Conservation (phyloP, 306 rosid species). For the Elaeagnus macrophylla region DNA sequence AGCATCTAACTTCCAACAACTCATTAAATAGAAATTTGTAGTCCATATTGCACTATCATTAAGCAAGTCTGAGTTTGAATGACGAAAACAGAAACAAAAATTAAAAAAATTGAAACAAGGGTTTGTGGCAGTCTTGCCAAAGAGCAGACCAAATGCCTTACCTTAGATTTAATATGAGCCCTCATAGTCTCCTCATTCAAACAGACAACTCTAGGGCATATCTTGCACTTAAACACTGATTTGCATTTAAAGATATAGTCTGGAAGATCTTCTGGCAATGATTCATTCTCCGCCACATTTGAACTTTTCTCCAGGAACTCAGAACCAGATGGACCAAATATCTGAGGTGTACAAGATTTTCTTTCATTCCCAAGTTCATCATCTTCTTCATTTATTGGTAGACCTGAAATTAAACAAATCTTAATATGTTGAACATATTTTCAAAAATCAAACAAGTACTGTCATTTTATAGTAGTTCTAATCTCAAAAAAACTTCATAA, state of each 20-base stretch:
- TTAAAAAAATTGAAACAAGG: too few relatives aligned
- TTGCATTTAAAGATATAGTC: slow-evolving; percentile 48
- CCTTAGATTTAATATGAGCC: slow-evolving; percentile 89
- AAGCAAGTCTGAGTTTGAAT: not conserved
- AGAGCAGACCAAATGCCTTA: slow-evolving; percentile 13
- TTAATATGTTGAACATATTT: not conserved
- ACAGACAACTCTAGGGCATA: slow-evolving; percentile 81
- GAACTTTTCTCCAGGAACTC: slow-evolving; percentile 23
- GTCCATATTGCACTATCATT: too few relatives aligned
- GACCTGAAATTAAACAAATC: slow-evolving; percentile 31
- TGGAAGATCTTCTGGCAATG: slow-evolving; percentile 26
- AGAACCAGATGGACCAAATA: slow-evolving; percentile 26
- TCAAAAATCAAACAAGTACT: not conserved
- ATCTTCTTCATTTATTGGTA: slow-evolving; percentile 44
- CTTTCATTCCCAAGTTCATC: slow-evolving; percentile 29
- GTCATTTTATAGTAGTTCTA: not conserved
- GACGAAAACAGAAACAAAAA: not conserved
- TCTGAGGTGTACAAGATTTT: slow-evolving; percentile 16
- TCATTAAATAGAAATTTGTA: too few relatives aligned
- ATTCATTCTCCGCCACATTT: slow-evolving; percentile 20
- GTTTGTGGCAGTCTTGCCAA: not conserved
- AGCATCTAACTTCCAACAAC: too few relatives aligned
- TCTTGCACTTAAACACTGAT: slow-evolving; percentile 79
- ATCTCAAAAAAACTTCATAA: not conserved
- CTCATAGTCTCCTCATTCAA: slow-evolving; percentile 66